phyloP scores from a whole-genome alignment of 2,329 filamentous ascomycete species.

The Penicillium hordei region DNA sequence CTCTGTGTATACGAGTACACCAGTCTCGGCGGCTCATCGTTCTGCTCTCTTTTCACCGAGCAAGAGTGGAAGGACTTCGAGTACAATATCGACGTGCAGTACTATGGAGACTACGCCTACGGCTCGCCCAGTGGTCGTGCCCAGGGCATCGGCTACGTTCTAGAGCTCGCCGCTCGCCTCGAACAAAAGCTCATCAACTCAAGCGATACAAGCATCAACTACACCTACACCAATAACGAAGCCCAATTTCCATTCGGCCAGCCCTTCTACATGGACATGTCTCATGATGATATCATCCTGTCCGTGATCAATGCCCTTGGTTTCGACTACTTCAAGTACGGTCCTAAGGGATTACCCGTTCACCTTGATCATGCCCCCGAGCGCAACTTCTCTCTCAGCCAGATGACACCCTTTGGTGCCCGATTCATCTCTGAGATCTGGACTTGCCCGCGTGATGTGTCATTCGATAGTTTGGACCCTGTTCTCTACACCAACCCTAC shows the following conservation, averaged over 20 bases:
- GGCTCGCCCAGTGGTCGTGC: constrained; percentile 54
- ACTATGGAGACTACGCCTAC: constrained; percentile 47
- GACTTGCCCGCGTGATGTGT: constrained; percentile 43
- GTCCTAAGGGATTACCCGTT: constrained; percentile 27
- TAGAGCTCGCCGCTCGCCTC: constrained; percentile 53
- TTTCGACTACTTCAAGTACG: constrained; percentile 52
- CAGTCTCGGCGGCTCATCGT: constrained; percentile 52
- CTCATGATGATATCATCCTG: constrained; percentile 55
- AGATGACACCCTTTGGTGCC: constrained; percentile 57
- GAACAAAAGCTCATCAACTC: constrained; percentile 48
- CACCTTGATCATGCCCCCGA: constrained; percentile 43
- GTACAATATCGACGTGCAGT: constrained; percentile 54
- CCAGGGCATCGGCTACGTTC: constrained; percentile 55
- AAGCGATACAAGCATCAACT: constrained; percentile 54
- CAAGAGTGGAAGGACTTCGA: constrained; percentile 58
- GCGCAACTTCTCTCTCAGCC: constrained; percentile 51
- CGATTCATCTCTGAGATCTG: constrained; percentile 58
- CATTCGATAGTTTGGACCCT: constrained; percentile 28
- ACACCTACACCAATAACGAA: constrained; percentile 48
- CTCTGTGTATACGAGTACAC: constrained; percentile 57
- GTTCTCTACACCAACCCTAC: constrained; percentile 40
- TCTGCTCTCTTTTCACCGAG: constrained; percentile 55
- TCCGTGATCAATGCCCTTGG: constrained; percentile 53
- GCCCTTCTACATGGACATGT: constrained; percentile 55
- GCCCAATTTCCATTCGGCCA: constrained; percentile 49